Base-by-base conservation (phyloP, 2,329 filamentous ascomycete genomes). In the Sclerotiophoma versabilis region DNA sequence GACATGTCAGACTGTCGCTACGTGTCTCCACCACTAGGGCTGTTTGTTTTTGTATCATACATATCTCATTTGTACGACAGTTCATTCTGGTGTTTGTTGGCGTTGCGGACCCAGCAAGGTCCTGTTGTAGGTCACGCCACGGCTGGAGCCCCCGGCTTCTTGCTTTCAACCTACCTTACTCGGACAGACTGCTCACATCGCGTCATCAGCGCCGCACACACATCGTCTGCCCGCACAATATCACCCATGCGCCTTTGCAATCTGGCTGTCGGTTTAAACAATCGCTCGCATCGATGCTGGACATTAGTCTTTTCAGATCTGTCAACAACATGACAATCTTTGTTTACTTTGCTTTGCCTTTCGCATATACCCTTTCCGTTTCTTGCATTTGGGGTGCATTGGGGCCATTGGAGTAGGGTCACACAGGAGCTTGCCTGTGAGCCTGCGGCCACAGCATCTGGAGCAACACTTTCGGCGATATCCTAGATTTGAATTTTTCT, bases 401-500 rank as follows among this genome's bases (percentile, higher is more conserved):
- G 43, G 50, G 48, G 39, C 47, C 49, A 56, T 57, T 45, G 56
- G 56, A 60, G 62, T 45, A 62, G 45, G 48, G 50, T 30, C 14
- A 36, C 36, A 45, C 33, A 44, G 42, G 42, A 55, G 49, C 26
- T 54, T 55, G 33, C 27, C 30, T 48, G 43, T 50, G 19, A 49
- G 19, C 49, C 49, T 58, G 58, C 59, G 55, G 64, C 54, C 55
- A 63, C 12, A 42, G 63, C 62, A 65, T 48, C 59, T 49, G 22
- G 36, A 50, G 51, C 54, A 62, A 57, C 38, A 57, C 51, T 57
- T 57, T 60, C 57, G 49, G 64, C 64, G 64, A 71, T 71, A 71
- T 69, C 65, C 64, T 71, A 49, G 68, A 67, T 65, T 58, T 68
- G 64, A n/a, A n/a, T 57, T 54, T 39, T 64, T 60, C 48, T 48